Evolutionary conservation across 768 basidiomycete species (phyloP), one percentile per base, ranked within the genome.

Genomic region (Tricholoma furcatifolium): DNA sequence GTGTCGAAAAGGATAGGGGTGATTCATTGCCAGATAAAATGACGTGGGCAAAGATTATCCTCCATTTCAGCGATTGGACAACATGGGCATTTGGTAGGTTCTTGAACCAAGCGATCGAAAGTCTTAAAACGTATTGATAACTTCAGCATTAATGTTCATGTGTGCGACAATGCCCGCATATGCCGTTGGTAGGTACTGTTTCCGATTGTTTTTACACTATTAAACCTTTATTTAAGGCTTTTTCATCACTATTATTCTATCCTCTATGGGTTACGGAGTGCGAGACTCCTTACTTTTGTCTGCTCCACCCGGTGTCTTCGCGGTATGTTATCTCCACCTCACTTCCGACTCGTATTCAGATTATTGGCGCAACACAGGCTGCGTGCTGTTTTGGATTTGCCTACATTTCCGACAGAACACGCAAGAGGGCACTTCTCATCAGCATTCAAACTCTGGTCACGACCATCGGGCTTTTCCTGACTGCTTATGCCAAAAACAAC

Each of bases 141-240:
- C 6, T 43, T 17, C 40, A 65, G 72, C 66, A 5, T 49, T 73
- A 21, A 73, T 76, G 73, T 72, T 73, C 52, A 61, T 73, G 63
- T 66, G 64, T 35, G 58, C 68, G 5, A 70, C 70, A 4, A 64
- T 71, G 59, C 72, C 74, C 8, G 70, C 71, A 8, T 73, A 73
- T 48, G 72, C 67, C 3, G 68, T 70, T 32, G 66, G 60, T 59
- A 17, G 54, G 56, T 58, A 20, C 18, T 2, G 6, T n/a, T 35
- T 36, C 3, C 15, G 10, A 30, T 9, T 20, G 8, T 20, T 31
- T 21, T 47, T 3, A 12, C 11, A 27, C 17, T 9, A 12, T 11
- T 47, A 1, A 43, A 23, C 23, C 35, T 3, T 30, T 27, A 7
- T 38, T 17, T 7, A 24, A 54, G 54, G 64, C 2, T 65, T 67